Conservation (phyloP, 306 rosid genomes). For the Senna tora region DNA sequence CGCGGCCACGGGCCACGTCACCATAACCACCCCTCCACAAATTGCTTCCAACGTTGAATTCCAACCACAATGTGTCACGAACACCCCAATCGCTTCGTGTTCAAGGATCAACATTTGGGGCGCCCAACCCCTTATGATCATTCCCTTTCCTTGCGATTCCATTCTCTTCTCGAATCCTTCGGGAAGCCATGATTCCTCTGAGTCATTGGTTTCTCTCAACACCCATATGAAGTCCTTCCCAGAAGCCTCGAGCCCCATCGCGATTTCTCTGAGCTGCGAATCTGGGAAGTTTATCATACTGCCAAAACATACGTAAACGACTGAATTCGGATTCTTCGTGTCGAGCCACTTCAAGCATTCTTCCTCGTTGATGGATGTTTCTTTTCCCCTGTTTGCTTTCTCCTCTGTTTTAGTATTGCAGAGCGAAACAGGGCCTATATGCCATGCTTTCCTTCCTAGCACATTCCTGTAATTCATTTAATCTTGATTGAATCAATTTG, state of each 20-base stretch:
- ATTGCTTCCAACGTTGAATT: slow-evolving; percentile 43
- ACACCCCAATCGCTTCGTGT: slow-evolving; percentile 45
- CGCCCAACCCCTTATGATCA: slow-evolving; percentile 56
- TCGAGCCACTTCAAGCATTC: slow-evolving; percentile 49
- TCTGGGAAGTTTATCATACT: slow-evolving; percentile 34
- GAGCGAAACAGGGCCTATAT: slow-evolving; percentile 61
- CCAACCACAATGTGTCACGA: slow-evolving; percentile 44
- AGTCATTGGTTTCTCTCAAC: slow-evolving; percentile 14
- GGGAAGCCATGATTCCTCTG: slow-evolving; percentile 40
- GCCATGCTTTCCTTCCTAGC: slow-evolving; percentile 58
- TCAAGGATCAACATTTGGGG: slow-evolving; percentile 48
- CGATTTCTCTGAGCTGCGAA: slow-evolving; percentile 60
- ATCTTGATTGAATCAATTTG: too few species aligned
- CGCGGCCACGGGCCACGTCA: background rate
- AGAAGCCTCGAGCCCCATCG: slow-evolving; percentile 58
- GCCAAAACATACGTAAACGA: slow-evolving; percentile 61
- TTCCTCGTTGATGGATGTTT: background rate
- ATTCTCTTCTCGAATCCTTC: slow-evolving; percentile 45
- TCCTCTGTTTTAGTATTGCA: too few species aligned
- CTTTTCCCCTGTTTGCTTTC: slow-evolving; percentile 29
- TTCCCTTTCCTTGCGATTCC: slow-evolving; percentile 41
- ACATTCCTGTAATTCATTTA: slow-evolving; percentile 40
- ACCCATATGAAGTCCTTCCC: slow-evolving; percentile 57
- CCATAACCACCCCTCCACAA: background rate
- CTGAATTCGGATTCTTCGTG: slow-evolving; percentile 41